Conservation (phyloP, 768 basidiomycete species). For the Amanita pseudoporphyria region DNA sequence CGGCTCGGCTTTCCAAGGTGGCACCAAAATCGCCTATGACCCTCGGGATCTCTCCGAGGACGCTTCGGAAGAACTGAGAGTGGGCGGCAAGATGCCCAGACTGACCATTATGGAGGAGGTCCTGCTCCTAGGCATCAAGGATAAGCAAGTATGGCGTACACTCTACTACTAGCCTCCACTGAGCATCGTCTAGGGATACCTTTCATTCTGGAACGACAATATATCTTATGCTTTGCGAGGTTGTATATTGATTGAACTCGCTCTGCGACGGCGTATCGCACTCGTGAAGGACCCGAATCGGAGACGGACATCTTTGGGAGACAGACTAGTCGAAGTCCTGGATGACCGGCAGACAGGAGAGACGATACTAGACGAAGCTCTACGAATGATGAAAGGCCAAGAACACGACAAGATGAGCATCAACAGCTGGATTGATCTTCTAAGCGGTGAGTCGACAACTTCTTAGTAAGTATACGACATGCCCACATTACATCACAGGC, state of each 20-base stretch:
- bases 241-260: constrained; percentile 95
- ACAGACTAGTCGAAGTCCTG: constrained; percentile 84
- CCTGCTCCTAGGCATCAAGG: constrained; percentile 86
- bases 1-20: constrained; percentile 78
- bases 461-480: no score
- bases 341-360: constrained; percentile 92
- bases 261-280: constrained; percentile 88
- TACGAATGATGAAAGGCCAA: constrained; percentile 89
- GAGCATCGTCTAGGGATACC: constrained; percentile 52
- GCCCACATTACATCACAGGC: no score
- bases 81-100: constrained; percentile 68
- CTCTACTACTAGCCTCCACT: no score
- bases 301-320: constrained; percentile 62
- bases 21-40: constrained; percentile 87
- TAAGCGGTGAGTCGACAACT: constrained; percentile 85
- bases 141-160: constrained; percentile 90
- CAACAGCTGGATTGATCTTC: constrained; percentile 90
- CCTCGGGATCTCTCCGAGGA: constrained; percentile 76
- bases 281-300: constrained; percentile 79
- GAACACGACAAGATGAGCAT: constrained; percentile 69
- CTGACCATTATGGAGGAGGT: constrained; percentile 98
- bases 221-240: constrained; percentile 98
- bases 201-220: constrained; percentile 99
- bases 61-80: constrained; percentile 48
- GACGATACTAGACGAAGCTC: constrained; percentile 90